Evolutionary conservation across 768 basidiomycete species (phyloP).

Genomic region (Rhodocollybia butyracea): DNA sequence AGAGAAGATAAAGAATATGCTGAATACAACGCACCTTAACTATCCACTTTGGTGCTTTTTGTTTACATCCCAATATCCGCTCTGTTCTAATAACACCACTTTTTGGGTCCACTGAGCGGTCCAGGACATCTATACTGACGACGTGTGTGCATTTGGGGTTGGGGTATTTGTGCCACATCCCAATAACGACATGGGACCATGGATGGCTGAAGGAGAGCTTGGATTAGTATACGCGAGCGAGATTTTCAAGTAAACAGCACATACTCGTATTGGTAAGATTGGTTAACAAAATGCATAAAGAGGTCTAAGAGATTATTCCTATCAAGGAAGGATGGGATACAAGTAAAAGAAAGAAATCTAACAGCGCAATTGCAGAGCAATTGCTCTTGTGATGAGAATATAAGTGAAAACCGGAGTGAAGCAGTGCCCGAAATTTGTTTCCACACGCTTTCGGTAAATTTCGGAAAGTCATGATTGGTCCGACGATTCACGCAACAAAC

Average conservation of each 20-base stretch:
- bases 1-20: conserved; percentile 27
- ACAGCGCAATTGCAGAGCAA: no score
- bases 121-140: conserved; percentile 81
- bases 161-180: conserved; percentile 96
- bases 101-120: conserved; percentile 76
- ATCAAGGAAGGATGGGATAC: conserved; percentile 17
- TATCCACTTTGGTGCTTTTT: conserved; percentile 89
- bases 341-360: conserved; percentile 17
- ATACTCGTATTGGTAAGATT: conserved; percentile 81
- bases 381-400: conserved; percentile 5
- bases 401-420: background rate
- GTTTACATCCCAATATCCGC: conserved; percentile 86
- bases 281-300: conserved; percentile 84
- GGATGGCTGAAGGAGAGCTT: conserved; percentile 56
- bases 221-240: conserved; percentile 9
- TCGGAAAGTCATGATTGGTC: background rate
- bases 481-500: no score
- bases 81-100: conserved; percentile 93
- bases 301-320: conserved; percentile 16
- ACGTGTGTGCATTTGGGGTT: conserved; percentile 91
- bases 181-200: conserved; percentile 88
- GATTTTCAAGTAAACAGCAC: conserved; percentile 24
- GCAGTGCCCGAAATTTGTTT: background rate
- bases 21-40: conserved; percentile 59
- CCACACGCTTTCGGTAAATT: background rate